Percentiles rank a stretch among this genome's conserved stretches.
These are phyloP conservation scores for Kodamaea jinghongensis DNA, from an alignment of 805 yeast species.

Conservation along the genomic window DNA sequence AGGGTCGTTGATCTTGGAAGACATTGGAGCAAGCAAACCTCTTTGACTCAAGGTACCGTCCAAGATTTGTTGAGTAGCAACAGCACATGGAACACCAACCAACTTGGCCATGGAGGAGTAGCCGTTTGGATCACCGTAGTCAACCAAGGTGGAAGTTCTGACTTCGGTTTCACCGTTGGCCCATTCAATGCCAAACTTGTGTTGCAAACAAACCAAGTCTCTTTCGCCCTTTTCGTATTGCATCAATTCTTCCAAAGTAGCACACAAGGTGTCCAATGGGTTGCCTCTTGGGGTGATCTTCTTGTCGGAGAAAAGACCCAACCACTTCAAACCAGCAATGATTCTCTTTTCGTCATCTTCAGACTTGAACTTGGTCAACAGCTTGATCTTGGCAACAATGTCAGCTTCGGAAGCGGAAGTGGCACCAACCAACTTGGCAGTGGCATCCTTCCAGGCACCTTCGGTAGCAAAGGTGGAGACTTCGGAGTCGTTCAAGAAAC, in stretches of 20 bases:
- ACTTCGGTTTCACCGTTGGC: conserved; percentile 87
- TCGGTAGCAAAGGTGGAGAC: conserved; percentile 54
- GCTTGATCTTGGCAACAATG: conserved; percentile 69
- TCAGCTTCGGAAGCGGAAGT: conserved; percentile 67
- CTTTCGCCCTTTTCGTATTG: conserved; percentile 95
- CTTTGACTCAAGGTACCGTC: conserved; percentile 73
- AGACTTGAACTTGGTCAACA: conserved; percentile 76
- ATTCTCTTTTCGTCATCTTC: conserved; percentile 84
- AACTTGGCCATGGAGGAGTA: conserved; percentile 98
- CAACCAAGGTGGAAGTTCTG: conserved; percentile 93
- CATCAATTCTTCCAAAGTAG: conserved; percentile 92
- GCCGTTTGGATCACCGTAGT: conserved; percentile 83
- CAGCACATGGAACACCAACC: conserved; percentile 98
- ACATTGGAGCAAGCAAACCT: conserved; percentile 91
- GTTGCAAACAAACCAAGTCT: conserved; percentile 93
- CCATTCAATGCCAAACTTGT: conserved; percentile 97
- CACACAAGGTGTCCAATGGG: conserved; percentile 94
- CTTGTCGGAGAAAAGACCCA: conserved; percentile 81
- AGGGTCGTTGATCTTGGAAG: conserved; percentile 86
- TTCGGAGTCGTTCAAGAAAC: conserved; percentile 80
- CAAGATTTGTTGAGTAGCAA: conserved; percentile 83
- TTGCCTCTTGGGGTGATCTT: conserved; percentile 85
- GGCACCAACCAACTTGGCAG: conserved; percentile 73
- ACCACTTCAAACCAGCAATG: conserved; percentile 86
- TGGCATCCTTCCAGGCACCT: conserved; percentile 85